These are phyloP conservation scores for Xylaria digitata DNA, from an alignment of 2,329 filamentous ascomycete species.

Conservation along the genomic window DNA sequence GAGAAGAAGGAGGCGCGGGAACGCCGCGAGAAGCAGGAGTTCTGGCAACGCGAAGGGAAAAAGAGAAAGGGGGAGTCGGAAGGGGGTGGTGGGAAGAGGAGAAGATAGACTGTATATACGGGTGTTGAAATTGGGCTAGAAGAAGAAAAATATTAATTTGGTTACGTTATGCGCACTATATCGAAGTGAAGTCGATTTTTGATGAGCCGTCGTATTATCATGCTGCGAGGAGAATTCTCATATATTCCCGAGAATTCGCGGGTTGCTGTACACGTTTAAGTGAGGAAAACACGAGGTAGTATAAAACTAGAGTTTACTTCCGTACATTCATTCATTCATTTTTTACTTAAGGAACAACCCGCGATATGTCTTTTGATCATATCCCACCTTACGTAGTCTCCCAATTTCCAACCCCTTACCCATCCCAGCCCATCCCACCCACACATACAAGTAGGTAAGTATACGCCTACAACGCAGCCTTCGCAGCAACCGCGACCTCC, in stretches of 20 bases:
- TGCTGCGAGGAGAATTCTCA: neutral
- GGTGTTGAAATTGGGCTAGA: neutral
- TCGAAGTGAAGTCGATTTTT: neutral
- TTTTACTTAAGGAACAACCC: no score
- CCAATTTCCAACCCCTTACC: neutral
- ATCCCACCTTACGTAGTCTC: no score
- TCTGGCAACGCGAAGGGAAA: constrained; percentile 90
- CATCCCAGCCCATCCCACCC: no score
- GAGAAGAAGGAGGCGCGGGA: constrained; percentile 89
- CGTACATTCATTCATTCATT: no score
- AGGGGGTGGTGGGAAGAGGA: constrained; percentile 54
- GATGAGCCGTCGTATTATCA: no score
- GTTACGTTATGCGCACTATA: neutral
- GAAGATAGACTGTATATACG: constrained; percentile 31
- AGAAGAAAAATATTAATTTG: neutral
- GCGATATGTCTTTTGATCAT: no score
- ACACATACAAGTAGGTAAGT: neutral
- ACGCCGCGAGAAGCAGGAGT: constrained; percentile 92
- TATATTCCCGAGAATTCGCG: neutral
- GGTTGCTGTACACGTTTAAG: neutral
- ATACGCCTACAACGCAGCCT: constrained; percentile 20
- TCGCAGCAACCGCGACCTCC: constrained; percentile 75
- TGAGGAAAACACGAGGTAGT: neutral
- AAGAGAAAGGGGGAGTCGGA: constrained; percentile 62
- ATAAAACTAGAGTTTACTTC: neutral